Conservation (phyloP, 805 yeast species). For the Kodamaea kaohsiungensis region DNA sequence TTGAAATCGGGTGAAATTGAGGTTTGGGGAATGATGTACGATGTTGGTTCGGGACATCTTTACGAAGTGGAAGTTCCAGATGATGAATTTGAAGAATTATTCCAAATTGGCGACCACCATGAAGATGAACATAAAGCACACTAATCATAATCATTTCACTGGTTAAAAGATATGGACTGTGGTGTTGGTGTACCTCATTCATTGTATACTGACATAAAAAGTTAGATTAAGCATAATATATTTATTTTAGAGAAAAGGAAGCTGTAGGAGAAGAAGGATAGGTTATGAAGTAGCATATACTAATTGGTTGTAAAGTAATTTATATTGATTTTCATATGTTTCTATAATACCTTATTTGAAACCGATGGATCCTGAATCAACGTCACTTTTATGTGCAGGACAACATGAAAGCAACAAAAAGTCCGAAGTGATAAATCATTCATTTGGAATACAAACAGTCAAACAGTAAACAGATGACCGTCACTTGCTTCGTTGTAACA, state of each 20-base stretch:
- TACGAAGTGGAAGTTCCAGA: slow-evolving; percentile 37
- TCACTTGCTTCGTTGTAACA: not conserved
- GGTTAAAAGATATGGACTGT: too few species aligned
- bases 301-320: too few species aligned
- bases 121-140: slow-evolving; percentile 26
- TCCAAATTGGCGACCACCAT: slow-evolving; percentile 29
- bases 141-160: slow-evolving; percentile 7
- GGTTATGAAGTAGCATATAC: not conserved
- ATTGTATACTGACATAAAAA: not conserved
- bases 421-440: not conserved
- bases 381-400: not conserved
- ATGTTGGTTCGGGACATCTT: slow-evolving; percentile 74
- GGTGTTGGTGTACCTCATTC: not conserved
- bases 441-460: too few species aligned
- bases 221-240: not conserved
- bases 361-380: not conserved
- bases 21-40: slow-evolving; percentile 82
- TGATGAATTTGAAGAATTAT: slow-evolving; percentile 46
- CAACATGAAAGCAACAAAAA: not conserved
- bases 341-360: too few species aligned
- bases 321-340: too few species aligned
- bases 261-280: not conserved
- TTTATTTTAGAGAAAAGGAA: not conserved
- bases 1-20: slow-evolving; percentile 61
- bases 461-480: not conserved